Evolutionary conservation across 2,329 filamentous ascomycete species (phyloP), one percentile per base, ranked within the genome.

Genomic region (Fusarium pseudonygamai): DNA sequence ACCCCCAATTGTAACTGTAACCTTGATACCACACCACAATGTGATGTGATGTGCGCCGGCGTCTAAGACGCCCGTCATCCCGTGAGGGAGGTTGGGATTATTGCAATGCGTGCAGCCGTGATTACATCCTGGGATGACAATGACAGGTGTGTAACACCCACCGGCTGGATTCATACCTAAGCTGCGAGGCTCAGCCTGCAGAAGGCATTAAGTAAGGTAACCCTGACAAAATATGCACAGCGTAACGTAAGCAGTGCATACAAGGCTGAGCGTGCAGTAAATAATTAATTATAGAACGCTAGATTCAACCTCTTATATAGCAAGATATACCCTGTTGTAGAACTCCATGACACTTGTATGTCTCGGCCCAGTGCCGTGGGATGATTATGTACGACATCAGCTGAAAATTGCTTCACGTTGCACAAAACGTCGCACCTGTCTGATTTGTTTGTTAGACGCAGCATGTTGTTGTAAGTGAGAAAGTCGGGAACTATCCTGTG

Each of bases 111-210:
- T 49, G 11, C 43, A 70, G 24, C 65, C 65, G 55, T 59, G 34
- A 43, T 46, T 24, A 43, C 30, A 37, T 15, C 43, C 45, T 53
- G 32, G 47, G 46, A 60, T 71, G 68, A 45, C 67, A 56, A 60
- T 71, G 68, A 45, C 67, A 56, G 50, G 32, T n/a, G 55, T 73
- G 71, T 68, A 73, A 73, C 67, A 37, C 32, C 12, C 37, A 42
- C 37, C 18, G 28, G 22, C 71, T 67, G 40, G 39, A 67, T 73
- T 71, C 55, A 60, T 73, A 67, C 65, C 57, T 47, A 73, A 71
- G 66, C 67, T 66, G 67, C 60, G 68, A 71, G 60, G 67, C 67
- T 70, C 37, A 58, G 67, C 43, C 39, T 59, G 28, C 52, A 28
- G 53, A 26, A 42, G 42, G 42, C 42, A 49, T 69, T 70, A 60